These are phyloP conservation scores for Pseudogymnoascus verrucosus DNA, from an alignment of 2,329 filamentous ascomycete genomes.

Conservation along the genomic window DNA sequence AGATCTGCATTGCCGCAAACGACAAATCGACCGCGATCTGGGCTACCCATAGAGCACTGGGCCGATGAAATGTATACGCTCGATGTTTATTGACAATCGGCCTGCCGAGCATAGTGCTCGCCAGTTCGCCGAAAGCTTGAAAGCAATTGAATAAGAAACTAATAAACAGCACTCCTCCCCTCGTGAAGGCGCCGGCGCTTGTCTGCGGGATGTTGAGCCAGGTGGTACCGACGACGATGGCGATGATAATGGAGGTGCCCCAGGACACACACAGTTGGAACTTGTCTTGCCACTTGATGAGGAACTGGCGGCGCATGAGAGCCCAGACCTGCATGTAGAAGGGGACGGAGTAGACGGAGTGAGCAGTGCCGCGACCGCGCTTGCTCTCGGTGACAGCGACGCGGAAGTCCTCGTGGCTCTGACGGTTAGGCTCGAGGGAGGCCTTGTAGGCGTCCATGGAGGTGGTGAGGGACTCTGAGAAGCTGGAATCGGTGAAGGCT, in stretches of 20 bases:
- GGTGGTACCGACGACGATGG: constrained; percentile 56
- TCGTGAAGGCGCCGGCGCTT: constrained; percentile 54
- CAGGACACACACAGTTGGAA: constrained; percentile 57
- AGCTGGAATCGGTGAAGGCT: constrained; percentile 38
- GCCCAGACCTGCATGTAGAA: constrained; percentile 46
- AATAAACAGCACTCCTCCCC: constrained; percentile 57
- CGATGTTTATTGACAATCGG: constrained; percentile 53
- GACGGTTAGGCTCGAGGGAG: constrained; percentile 34
- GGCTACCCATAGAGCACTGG: constrained; percentile 50
- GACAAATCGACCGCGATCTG: constrained; percentile 48
- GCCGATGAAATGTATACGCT: constrained; percentile 48
- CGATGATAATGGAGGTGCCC: constrained; percentile 46
- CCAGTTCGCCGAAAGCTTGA: constrained; percentile 59
- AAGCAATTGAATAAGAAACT: constrained; percentile 55
- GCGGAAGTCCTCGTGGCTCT: constrained; percentile 1
- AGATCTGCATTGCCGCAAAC: constrained; percentile 49
- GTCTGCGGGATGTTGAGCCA: constrained; percentile 56
- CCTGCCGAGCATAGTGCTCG: constrained; percentile 51
- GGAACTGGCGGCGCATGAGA: constrained; percentile 52
- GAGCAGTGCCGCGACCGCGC: background rate
- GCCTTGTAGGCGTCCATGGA: constrained; percentile 50
- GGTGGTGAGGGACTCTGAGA: constrained; percentile 40
- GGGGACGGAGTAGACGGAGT: constrained; percentile 34
- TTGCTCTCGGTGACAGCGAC: constrained; percentile 20
- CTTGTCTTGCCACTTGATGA: constrained; percentile 58